A percentile compares a stretch with the other conserved stretches of the same genome.
Conservation (phyloP, 2,329 filamentous ascomycete genomes). For the Leptodontidium sp. region DNA sequence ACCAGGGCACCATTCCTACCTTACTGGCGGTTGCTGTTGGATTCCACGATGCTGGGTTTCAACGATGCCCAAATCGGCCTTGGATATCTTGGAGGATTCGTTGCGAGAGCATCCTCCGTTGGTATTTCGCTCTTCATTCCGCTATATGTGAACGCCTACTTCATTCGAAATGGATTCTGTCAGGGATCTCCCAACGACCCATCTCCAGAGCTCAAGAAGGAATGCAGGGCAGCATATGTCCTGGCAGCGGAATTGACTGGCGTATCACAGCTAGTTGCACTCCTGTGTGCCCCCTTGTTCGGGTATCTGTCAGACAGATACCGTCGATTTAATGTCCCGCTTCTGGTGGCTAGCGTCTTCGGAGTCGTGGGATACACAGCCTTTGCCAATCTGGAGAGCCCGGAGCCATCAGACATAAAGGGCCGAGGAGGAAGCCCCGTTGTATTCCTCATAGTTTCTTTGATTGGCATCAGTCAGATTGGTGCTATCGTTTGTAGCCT, state of each 20-base stretch:
- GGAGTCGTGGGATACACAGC: conserved; percentile 81
- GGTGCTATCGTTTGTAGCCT: conserved; percentile 95
- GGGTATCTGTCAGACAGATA: conserved; percentile 82
- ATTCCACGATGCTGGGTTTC: conserved; percentile 74
- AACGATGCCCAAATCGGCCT: conserved; percentile 81
- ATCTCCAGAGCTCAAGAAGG: conserved; percentile 79
- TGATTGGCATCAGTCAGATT: conserved; percentile 93
- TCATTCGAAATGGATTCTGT: conserved; percentile 82
- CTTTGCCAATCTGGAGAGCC: conserved; percentile 80
- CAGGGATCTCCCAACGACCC: conserved; percentile 69
- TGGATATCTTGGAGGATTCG: conserved; percentile 92
- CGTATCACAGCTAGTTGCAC: conserved; percentile 84
- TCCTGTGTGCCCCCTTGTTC: conserved; percentile 86
- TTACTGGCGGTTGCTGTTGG: conserved; percentile 66
- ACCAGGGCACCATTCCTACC: conserved; percentile 52
- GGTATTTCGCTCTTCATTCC: conserved; percentile 96
- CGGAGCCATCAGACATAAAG: conserved; percentile 71
- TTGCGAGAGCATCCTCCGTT: conserved; percentile 92
- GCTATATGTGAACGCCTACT: conserved; percentile 90
- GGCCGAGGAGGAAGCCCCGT: conserved; percentile 71
- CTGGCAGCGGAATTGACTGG: conserved; percentile 88
- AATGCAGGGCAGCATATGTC: conserved; percentile 87
- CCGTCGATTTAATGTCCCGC: conserved; percentile 72
- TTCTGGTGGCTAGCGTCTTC: conserved; percentile 74
- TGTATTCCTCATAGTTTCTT: conserved; percentile 78